Evolutionary conservation across 2,329 filamentous ascomycete species (phyloP), one percentile per base, ranked within the genome.

Genomic region (Salinomyces thailandicus): DNA sequence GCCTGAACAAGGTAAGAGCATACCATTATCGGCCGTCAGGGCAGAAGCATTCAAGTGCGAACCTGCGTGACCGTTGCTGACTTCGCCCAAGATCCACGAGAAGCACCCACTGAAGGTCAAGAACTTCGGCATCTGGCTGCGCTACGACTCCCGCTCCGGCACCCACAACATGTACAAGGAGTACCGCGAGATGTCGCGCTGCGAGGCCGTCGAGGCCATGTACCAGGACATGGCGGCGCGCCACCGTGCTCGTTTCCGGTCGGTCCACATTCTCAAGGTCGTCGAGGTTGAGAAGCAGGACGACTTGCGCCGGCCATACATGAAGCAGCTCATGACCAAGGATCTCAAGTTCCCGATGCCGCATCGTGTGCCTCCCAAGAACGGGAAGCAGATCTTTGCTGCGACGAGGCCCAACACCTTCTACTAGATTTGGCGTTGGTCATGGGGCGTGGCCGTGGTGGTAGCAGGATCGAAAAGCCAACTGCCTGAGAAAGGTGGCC

Each of bases 81-180:
- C n/a, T n/a, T n/a, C n/a, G n/a, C 32, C 53, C n/a, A 8, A 94
- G 87, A 93, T 98, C 75, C 72, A 78, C 72, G 91, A 98, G 86
- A 96, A 96, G 82, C 86, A 85, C 70, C 91, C 91, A 61, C 75
- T 87, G 64, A 95, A 94, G 78, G 87, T 98, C 79, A 98, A 98
- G 86, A 98, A 95, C 84, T 96, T 98, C 68, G 91, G 91, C 68
- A 81, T 98, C 79, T 98, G 93, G 93, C 81, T 98, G 73, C 87
- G 93, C 67, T 98, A 98, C 76, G 89, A 98, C 75, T 98, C 93
- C 48, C 89, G 91, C 71, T 96, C 91, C 60, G 91, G 91, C 61
- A 98, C 91, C 61, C 91, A 98, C 86, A 98, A 98, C 83, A 98
- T 98, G 91, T 98, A 98, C 85, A 96, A 96, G 81, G 91, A 98